Evolutionary conservation across 163 green algal genomes (phyloP), one percentile per base, ranked within the genome.

Genomic region (Scenedesmus sp.): DNA sequence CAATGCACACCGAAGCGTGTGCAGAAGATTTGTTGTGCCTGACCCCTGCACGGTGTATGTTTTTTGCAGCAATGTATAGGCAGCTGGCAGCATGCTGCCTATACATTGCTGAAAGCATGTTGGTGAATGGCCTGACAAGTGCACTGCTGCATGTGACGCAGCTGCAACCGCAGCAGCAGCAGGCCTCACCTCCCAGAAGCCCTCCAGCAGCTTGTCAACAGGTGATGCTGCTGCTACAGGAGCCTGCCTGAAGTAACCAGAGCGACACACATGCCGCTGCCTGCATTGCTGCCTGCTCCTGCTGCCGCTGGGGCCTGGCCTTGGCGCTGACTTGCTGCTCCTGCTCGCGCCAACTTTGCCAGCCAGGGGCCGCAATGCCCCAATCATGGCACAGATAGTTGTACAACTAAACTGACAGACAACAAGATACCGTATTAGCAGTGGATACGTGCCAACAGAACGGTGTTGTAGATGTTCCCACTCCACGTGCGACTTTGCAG

Each of bases 191-290:
- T 92, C 88, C 88, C 88, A 92, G 54, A 84, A 92, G 3, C 55
- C 64, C 13, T 87, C 79, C 52, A 92, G 85, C 62, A 92, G 81
- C n/a, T 87, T 83, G 16, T 92, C 88, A 55, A 87, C 74, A 10
- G 87, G 6, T 15, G 70, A n/a, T 10, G 86, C 70, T 59, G 56
- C 54, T 34, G 70, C 86, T 20, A n/a, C 76, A 76, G 66, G 66
- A 26, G 66, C 66, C 16, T 76, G 66, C 16, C 1, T 26, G 66
- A 34, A 6, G 16, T 76, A 26, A 4, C 66, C 66, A 76, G 66
- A 76, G 15, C 66, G 13, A 34, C 16, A 26, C 26, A 76, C 26
- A 5, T 76, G 66, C 66, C 26, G 66, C 66, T 76, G 66, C 2
- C 66, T 76, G 66, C 66, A 26, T 76, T 26, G 66, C 66, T 76